Percentiles rank a stretch among this genome's conserved stretches.
Conservation (phyloP, 1,139 yeast species). For the Yamadazyma diospyri region DNA sequence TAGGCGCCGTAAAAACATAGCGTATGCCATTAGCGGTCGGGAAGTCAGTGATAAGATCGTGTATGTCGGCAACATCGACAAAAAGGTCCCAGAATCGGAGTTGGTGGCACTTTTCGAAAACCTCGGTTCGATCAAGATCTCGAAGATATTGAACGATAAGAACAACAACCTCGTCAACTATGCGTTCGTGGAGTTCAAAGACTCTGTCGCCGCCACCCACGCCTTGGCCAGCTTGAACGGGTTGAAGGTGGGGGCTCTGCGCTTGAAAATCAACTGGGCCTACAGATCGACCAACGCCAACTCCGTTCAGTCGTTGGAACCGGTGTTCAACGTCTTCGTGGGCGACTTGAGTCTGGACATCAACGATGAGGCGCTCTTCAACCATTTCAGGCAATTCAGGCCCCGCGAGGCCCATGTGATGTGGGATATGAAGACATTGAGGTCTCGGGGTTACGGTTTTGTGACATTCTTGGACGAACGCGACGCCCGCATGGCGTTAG, state of each 20-base stretch:
- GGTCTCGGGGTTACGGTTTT: conserved; percentile 91
- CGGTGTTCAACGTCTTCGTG: conserved; percentile 68
- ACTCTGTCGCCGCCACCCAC: conserved; percentile 53
- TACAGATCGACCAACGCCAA: conserved; percentile 61
- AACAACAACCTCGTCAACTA: conserved; percentile 72
- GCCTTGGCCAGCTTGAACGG: conserved; percentile 66
- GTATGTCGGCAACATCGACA: conserved; percentile 74
- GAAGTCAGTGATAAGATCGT: conserved; percentile 69
- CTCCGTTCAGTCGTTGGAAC: conserved; percentile 42
- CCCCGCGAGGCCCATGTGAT: conserved; percentile 86
- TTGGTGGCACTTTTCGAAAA: conserved; percentile 60
- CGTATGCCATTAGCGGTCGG: conserved; percentile 80
- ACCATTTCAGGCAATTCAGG: conserved; percentile 56
- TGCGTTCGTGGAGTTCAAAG: conserved; percentile 77
- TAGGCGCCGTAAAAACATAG: too few relatives aligned
- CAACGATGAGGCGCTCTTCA: conserved; percentile 66
- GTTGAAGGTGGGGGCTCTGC: conserved; percentile 45
- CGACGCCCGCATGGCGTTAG: conserved; percentile 75
- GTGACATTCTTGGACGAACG: conserved; percentile 67
- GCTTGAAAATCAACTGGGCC: conserved; percentile 76
- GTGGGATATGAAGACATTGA: conserved; percentile 96
- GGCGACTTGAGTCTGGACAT: conserved; percentile 86
- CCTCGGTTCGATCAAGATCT: conserved; percentile 56
- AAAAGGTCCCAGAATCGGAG: conserved; percentile 59
- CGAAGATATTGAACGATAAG: conserved; percentile 73